Conservation (phyloP, 148 eudicot species). For the Camellia granthamiana region DNA sequence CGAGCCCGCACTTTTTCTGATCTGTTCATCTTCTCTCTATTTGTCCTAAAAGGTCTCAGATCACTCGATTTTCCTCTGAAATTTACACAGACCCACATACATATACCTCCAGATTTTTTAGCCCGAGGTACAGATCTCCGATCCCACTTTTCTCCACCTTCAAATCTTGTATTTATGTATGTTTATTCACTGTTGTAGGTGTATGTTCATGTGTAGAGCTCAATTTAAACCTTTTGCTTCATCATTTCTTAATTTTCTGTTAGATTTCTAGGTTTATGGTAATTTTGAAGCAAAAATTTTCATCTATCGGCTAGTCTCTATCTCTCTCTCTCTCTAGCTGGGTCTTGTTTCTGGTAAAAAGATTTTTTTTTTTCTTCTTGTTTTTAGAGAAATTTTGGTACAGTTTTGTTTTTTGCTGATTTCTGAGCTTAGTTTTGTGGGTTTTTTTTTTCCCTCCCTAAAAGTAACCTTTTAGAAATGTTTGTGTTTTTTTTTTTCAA, state of each 20-base stretch:
- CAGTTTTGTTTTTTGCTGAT: not conserved
- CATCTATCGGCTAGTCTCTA: too few relatives aligned
- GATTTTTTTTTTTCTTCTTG: not conserved
- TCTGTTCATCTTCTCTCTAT: not conserved
- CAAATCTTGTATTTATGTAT: not conserved
- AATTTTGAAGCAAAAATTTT: too few relatives aligned
- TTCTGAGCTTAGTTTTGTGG: not conserved
- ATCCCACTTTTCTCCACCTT: not conserved
- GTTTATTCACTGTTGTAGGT: too few relatives aligned
- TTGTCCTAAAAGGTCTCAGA: not conserved
- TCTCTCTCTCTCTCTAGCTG: not conserved
- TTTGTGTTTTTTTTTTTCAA: not conserved
- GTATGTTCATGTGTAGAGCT: not conserved
- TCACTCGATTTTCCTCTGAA: not conserved
- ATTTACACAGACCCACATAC: not conserved
- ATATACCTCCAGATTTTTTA: not conserved
- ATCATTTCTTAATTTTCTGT: not conserved
- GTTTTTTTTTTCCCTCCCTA: not conserved
- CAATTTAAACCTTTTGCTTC: not conserved
- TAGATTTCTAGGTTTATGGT: not conserved
- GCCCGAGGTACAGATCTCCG: conserved; percentile 8
- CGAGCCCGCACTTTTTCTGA: not conserved
- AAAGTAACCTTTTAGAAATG: not conserved
- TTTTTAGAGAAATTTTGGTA: not conserved
- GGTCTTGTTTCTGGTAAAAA: not conserved